Evolutionary conservation across 805 yeast species (phyloP).

Genomic region (Candida suzukii): DNA sequence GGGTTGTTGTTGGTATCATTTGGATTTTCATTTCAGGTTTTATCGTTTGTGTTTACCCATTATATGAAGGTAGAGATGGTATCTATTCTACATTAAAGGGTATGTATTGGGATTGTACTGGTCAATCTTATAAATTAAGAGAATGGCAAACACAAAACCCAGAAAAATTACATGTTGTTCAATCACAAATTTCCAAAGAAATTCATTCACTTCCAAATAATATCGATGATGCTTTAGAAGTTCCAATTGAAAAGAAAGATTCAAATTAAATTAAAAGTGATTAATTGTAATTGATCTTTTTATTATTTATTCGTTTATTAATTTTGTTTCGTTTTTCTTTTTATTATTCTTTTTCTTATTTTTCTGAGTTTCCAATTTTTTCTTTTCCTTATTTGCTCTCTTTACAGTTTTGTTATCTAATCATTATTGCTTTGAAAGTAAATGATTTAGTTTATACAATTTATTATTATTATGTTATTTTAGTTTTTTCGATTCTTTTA

Average conservation of each 20-base stretch:
- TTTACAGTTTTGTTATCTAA: too few relatives aligned
- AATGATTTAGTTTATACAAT: too few relatives aligned
- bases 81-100: conserved; percentile 64
- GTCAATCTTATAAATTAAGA: conserved; percentile 64
- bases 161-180: conserved; percentile 68
- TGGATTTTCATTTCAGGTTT: conserved; percentile 70
- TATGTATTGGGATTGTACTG: conserved; percentile 78
- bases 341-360: too few relatives aligned
- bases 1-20: conserved; percentile 76
- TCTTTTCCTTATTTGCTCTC: too few relatives aligned
- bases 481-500: too few relatives aligned
- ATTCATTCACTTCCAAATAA: conserved; percentile 20
- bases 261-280: neutral
- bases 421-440: too few relatives aligned
- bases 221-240: conserved; percentile 11
- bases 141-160: conserved; percentile 75
- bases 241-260: conserved; percentile 1
- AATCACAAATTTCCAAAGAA: conserved; percentile 49
- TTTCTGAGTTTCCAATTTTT: too few relatives aligned
- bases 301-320: too few relatives aligned
- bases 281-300: too few relatives aligned
- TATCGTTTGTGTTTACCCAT: conserved; percentile 61
- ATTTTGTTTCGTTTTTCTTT: too few relatives aligned
- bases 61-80: conserved; percentile 67
- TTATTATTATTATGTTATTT: too few relatives aligned